Evolutionary conservation across 176 grass and related monocot species (phyloP).

Genomic region (Elymus sibiricus): DNA sequence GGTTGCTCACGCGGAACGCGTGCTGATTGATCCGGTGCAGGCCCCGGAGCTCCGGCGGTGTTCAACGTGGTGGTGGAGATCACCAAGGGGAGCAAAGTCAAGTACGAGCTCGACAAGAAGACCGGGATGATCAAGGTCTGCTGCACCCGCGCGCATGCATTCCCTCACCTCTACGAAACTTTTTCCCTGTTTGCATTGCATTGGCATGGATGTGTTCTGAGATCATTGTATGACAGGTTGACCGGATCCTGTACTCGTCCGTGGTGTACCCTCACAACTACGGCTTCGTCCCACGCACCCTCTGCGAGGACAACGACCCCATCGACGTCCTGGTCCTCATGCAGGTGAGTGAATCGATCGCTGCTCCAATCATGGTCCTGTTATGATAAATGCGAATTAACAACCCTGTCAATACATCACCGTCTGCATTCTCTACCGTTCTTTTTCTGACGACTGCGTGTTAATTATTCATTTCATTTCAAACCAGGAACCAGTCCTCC

Average conservation of each 20-base stretch:
- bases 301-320: constrained; percentile 95
- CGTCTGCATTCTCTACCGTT: background rate
- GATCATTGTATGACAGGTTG: constrained; percentile 37
- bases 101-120: constrained; percentile 99
- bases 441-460: background rate
- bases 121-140: constrained; percentile 83
- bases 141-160: background rate
- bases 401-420: background rate
- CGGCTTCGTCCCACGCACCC: constrained; percentile 83
- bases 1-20: background rate
- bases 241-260: constrained; percentile 82
- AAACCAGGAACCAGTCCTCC: constrained; percentile 53
- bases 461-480: background rate
- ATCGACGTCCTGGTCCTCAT: constrained; percentile 96
- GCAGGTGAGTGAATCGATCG: constrained; percentile 37
- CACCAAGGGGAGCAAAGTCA: constrained; percentile 93
- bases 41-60: constrained; percentile 70
- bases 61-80: constrained; percentile 98
- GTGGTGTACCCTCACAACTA: constrained; percentile 98
- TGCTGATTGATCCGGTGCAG: background rate
- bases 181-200: background rate
- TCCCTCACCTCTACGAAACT: background rate
- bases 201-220: background rate
- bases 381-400: background rate
- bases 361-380: background rate